These are phyloP conservation scores for Fusarium sp. DNA, from an alignment of 2,329 filamentous ascomycete genomes.

Conservation along the genomic window DNA sequence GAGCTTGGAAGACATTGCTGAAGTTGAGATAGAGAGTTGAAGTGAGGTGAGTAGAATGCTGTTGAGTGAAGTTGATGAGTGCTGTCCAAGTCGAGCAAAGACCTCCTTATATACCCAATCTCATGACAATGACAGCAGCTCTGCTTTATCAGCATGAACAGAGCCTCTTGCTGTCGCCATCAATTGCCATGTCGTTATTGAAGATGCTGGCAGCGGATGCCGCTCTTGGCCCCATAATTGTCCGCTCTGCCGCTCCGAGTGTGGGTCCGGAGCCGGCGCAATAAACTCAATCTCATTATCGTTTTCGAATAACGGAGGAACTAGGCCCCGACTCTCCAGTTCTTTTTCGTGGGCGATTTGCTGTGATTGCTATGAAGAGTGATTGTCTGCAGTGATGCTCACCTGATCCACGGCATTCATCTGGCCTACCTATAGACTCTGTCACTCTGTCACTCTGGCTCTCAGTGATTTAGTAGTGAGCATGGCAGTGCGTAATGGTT, in stretches of 20 bases:
- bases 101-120: neutral
- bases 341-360: neutral
- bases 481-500: neutral
- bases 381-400: neutral
- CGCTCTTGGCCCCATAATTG: conserved; percentile 1
- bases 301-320: neutral
- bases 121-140: neutral
- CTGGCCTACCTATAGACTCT: too few species aligned
- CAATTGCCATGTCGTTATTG: neutral
- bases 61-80: neutral
- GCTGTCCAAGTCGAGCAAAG: neutral
- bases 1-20: conserved; percentile 20
- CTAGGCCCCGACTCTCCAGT: neutral
- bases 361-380: neutral
- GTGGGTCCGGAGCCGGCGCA: neutral
- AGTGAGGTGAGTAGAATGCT: neutral
- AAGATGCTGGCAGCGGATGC: neutral
- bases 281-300: neutral
- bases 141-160: conserved; percentile 4
- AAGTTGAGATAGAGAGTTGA: neutral
- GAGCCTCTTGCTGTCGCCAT: neutral
- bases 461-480: neutral
- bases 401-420: neutral
- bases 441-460: too few species aligned
- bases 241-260: neutral